phyloP scores from a whole-genome alignment of 2,329 filamentous ascomycete species.

The Colletotrichum falcatum region DNA sequence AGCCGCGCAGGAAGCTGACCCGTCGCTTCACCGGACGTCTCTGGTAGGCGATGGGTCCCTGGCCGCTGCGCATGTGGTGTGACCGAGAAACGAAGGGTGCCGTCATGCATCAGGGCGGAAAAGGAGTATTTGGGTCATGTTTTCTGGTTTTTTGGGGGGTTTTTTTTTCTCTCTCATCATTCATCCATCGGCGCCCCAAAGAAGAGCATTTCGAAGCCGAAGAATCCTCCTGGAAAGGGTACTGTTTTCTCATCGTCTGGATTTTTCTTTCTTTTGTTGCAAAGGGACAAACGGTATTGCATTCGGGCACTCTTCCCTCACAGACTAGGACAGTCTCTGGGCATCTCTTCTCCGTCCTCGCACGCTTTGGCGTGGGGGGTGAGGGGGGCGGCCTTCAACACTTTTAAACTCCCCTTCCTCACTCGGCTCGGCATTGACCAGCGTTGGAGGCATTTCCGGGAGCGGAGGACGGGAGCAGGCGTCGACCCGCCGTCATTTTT shows the following conservation, averaged over 20 bases:
- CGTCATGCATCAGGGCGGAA: constrained; percentile 35
- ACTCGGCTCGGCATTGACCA: background rate
- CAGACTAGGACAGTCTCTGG: background rate
- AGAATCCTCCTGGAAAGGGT: constrained; percentile 23
- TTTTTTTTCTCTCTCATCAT: background rate
- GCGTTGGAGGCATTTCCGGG: background rate
- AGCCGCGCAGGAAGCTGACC: constrained; percentile 53
- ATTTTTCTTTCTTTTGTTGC: background rate
- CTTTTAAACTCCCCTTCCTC: background rate
- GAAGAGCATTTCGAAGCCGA: constrained; percentile 34
- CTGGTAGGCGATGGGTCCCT: constrained; percentile 18
- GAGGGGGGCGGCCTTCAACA: background rate
- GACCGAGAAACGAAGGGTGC: constrained; percentile 18
- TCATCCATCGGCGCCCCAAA: constrained; percentile 35
- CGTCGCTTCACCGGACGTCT: constrained; percentile 54
- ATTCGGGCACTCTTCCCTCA: constrained; percentile 7
- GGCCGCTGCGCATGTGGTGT: constrained; percentile 17
- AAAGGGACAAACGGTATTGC: background rate
- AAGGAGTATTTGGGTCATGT: constrained; percentile 29
- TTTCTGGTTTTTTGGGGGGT: background rate
- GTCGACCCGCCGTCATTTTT: background rate
- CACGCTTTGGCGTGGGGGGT: background rate
- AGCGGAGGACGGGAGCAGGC: background rate
- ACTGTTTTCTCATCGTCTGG: constrained; percentile 6
- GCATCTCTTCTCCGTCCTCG: background rate